phyloP scores from a whole-genome alignment of 352 stramenopile genomes.

The Phytopythium sindhum region DNA sequence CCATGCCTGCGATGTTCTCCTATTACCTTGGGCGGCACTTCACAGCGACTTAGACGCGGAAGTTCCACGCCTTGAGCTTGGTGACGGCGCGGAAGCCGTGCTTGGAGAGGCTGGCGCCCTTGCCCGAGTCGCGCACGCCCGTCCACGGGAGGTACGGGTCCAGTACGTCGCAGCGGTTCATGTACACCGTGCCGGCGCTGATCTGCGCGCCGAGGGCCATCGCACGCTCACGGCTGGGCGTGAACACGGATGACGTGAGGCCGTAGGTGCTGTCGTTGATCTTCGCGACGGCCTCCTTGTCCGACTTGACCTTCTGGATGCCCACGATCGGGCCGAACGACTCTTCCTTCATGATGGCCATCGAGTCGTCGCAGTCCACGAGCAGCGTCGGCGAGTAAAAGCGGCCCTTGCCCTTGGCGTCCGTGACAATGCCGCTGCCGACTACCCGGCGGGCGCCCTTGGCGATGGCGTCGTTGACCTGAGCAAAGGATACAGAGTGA shows the following conservation, averaged over 20 bases:
- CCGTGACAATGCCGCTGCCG: conserved; percentile 35
- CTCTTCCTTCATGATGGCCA: conserved; percentile 81
- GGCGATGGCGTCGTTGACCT: conserved; percentile 67
- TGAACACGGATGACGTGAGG: conserved; percentile 76
- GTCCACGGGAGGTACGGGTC: conserved; percentile 84
- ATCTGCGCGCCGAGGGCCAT: conserved; percentile 52
- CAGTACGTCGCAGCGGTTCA: conserved; percentile 83
- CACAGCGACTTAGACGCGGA: conserved; percentile 37
- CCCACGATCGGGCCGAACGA: conserved; percentile 83
- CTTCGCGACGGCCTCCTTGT: conserved; percentile 67
- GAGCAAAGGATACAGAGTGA: conserved; percentile 5
- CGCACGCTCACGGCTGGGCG: conserved; percentile 50
- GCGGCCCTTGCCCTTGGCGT: conserved; percentile 51
- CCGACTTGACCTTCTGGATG: conserved; percentile 65
- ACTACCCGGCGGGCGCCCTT: conserved; percentile 66
- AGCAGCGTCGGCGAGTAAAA: conserved; percentile 82
- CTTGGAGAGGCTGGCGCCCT: conserved; percentile 80
- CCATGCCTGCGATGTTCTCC: background rate
- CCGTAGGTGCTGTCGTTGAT: conserved; percentile 84
- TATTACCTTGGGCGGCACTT: background rate
- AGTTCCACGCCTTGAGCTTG: conserved; percentile 83
- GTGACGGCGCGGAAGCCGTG: conserved; percentile 77
- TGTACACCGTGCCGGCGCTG: conserved; percentile 76
- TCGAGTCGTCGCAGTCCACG: conserved; percentile 55
- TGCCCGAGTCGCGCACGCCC: conserved; percentile 72